Percentiles rank a stretch among this genome's conserved stretches.
Evolutionary conservation across 805 yeast genomes (phyloP).

Genomic region (Spathaspora passalidarum): DNA sequence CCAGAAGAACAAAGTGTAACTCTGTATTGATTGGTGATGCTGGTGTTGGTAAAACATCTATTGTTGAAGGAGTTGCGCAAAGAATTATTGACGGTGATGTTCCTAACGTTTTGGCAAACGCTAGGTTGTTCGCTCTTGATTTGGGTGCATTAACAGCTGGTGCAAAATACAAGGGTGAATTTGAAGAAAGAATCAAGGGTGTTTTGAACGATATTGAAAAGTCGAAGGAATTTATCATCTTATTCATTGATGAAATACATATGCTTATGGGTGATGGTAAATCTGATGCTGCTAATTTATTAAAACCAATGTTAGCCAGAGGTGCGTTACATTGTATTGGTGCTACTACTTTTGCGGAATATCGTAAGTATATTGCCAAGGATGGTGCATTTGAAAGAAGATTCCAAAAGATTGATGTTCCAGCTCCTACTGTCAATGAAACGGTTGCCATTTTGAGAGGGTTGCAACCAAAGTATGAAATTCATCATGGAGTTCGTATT

Average conservation of each 20-base stretch:
- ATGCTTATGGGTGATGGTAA: slow-evolving; percentile 99
- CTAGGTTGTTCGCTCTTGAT: slow-evolving; percentile 84
- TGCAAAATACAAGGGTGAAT: slow-evolving; percentile 98
- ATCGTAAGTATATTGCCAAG: slow-evolving; percentile 86
- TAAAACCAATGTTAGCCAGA: slow-evolving; percentile 96
- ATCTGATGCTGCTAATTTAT: slow-evolving; percentile 92
- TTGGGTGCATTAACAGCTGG: slow-evolving; percentile 97
- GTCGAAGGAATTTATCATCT: slow-evolving; percentile 77
- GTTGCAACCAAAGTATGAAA: slow-evolving; percentile 89
- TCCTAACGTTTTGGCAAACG: slow-evolving; percentile 78
- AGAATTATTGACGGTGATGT: slow-evolving; percentile 94
- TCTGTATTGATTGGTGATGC: slow-evolving; percentile 98
- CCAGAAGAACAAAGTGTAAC: slow-evolving; percentile 96
- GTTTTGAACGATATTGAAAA: slow-evolving; percentile 92
- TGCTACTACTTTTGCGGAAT: slow-evolving; percentile 95
- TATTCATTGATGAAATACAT: slow-evolving; percentile 96
- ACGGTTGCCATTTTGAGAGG: slow-evolving; percentile 97
- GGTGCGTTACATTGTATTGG: slow-evolving; percentile 97
- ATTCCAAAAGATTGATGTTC: slow-evolving; percentile 95
- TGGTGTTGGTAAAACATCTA: slow-evolving; percentile 98
- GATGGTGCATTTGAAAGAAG: slow-evolving; percentile 99
- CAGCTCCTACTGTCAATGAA: slow-evolving; percentile 88
- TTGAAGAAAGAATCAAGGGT: slow-evolving; percentile 96
- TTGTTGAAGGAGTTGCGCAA: slow-evolving; percentile 98
- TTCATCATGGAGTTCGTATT: slow-evolving; percentile 96